Conservation (phyloP, 148 eudicot genomes). For the Nyssa sinensis region DNA sequence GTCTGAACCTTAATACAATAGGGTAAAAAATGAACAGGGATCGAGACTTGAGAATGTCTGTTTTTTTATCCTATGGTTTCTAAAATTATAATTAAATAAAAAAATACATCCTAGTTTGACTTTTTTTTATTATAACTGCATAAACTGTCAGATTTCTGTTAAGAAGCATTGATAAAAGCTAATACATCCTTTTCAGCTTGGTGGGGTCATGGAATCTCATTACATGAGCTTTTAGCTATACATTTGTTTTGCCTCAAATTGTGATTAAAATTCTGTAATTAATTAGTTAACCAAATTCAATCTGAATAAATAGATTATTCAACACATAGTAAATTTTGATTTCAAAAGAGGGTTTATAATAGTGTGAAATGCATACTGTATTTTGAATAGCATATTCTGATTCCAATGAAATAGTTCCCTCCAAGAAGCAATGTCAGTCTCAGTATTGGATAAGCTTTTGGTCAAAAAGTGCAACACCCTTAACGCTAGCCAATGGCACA, state of each 20-base stretch:
- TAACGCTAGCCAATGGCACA: neutral
- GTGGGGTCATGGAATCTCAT: slow-evolving; percentile 22
- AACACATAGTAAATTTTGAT: neutral
- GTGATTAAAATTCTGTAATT: neutral
- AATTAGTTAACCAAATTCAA: neutral
- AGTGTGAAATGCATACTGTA: neutral
- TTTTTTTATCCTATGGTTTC: neutral
- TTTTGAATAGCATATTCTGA: neutral
- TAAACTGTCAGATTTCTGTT: slow-evolving; percentile 17
- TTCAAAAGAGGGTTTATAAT: neutral
- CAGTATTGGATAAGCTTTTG: neutral
- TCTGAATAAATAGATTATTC: neutral
- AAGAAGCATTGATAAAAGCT: neutral
- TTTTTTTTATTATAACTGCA: slow-evolving; percentile 17
- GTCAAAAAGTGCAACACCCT: slow-evolving; percentile 3
- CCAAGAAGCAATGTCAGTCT: neutral
- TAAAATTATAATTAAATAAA: neutral
- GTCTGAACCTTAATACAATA: too few relatives aligned
- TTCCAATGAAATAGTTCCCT: neutral
- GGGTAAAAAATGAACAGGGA: too few relatives aligned
- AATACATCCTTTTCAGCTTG: neutral
- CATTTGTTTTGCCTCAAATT: neutral
- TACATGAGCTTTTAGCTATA: neutral
- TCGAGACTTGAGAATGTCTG: too few relatives aligned
- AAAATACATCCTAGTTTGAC: slow-evolving; percentile 15